Evolutionary conservation across 2,329 filamentous ascomycete genomes (phyloP), one percentile per base, ranked within the genome.

Genomic region (Ceratocystis papillata): DNA sequence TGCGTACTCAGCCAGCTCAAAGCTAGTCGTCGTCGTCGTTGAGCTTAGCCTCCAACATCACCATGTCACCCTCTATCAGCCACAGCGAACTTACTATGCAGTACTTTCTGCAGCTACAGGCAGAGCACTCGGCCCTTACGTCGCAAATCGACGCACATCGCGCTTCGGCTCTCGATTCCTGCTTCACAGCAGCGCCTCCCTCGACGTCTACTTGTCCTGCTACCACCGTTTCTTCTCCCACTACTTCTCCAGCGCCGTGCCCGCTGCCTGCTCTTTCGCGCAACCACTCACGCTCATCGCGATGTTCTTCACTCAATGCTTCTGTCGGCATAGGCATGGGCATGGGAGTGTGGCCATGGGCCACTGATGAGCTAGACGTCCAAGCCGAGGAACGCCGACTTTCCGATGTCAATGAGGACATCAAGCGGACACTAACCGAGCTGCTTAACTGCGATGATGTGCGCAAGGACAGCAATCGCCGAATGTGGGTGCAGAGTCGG

Each of bases 371-470:
- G 77, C 25, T 45, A 2, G 79, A 82, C 53, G 53, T 57, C 5
- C 53, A 57, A 22, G 53, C 53, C 70, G 79, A 80, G 71, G 80
- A 83, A 71, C 77, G 79, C 69, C 80, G 78, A 68, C 77, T 84
- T 10, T 81, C 77, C 63, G 77, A 80, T 68, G 79, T 84, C 73
- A 83, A 83, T 73, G 82, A 84, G 73, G 79, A 80, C 70, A 82
- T 85, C 75, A 86, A 86, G 75, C 78, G 81, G 41, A 80, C 81
- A 1, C 72, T 86, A 70, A 86, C 82, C 5, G 82, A 84, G 72
- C 78, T 86, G 15, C 78, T 86, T 70, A 86, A 85, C 74, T 84
- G 81, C 73, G 79, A 81, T 28, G 75, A 78, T 46, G 80, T 83
- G 17, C 80, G 81, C 53, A 74, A 72, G 59, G 80, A 84, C 68